Percentiles rank a stretch among this genome's conserved stretches.
Evolutionary conservation across 495 filamentous ascomycete genomes (phyloP).

Genomic region (Daldinia concentrica): DNA sequence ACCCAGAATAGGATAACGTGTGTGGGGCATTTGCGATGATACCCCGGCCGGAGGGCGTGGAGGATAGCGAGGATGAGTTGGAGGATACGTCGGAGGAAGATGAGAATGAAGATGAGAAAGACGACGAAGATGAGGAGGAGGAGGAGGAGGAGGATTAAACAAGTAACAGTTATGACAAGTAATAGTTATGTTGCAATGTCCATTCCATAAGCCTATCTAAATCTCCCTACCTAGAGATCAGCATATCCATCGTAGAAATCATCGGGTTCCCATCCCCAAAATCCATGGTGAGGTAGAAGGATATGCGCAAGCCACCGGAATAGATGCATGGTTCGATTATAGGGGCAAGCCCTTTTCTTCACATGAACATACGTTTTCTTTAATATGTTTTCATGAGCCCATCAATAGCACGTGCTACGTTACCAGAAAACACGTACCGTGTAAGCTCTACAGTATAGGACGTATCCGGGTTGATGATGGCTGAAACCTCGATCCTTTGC

Average conservation of each 20-base stretch:
- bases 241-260: neutral
- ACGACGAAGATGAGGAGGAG: no score
- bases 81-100: conserved; percentile 54
- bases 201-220: no score
- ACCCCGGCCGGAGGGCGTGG: conserved; percentile 58
- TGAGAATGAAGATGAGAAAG: conserved; percentile 49
- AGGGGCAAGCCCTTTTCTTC: neutral
- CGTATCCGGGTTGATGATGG: neutral
- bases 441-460: neutral
- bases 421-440: neutral
- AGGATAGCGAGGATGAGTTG: conserved; percentile 60
- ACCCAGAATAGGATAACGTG: conserved; percentile 93
- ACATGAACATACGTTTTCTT: neutral
- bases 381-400: neutral
- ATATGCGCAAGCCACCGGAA: neutral
- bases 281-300: neutral
- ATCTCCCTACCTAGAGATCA: neutral
- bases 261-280: neutral
- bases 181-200: no score
- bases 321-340: neutral
- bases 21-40: conserved; percentile 86
- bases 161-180: no score
- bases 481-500: neutral
- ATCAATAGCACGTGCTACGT: neutral
- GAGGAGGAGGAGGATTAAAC: no score